Evolutionary conservation across 176 grass and related monocot genomes (phyloP).

Genomic region (Rhynchospora pubera): DNA sequence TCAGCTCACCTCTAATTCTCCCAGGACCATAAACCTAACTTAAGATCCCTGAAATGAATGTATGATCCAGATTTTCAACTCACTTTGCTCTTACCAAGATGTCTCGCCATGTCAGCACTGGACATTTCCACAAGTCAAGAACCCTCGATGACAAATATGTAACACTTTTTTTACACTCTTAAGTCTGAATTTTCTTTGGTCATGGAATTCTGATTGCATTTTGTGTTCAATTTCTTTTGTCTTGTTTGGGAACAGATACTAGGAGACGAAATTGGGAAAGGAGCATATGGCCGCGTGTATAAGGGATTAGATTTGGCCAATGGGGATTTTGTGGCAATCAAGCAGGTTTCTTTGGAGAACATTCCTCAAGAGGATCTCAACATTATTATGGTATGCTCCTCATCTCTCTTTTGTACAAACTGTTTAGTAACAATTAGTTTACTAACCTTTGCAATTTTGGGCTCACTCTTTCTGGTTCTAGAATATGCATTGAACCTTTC

Average conservation of each 20-base stretch:
- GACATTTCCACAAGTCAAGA: conserved; percentile 83
- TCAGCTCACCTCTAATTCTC: conserved; percentile 31
- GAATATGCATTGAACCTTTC: not conserved
- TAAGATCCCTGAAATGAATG: conserved; percentile 2
- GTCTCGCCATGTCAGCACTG: conserved; percentile 64
- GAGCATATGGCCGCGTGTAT: conserved; percentile 97
- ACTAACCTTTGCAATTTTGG: not conserved
- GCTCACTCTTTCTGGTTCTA: not conserved
- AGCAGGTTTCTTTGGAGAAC: conserved; percentile 97
- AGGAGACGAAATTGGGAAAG: conserved; percentile 96
- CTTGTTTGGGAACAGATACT: conserved; percentile 55
- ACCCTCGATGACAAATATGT: conserved; percentile 99
- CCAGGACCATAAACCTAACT: conserved; percentile 38
- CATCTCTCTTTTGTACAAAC: not conserved
- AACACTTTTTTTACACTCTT: conserved; percentile 12
- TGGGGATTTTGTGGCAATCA: conserved; percentile 98
- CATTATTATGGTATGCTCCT: conserved; percentile 74
- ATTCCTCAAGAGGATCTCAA: conserved; percentile 96
- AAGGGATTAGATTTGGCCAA: conserved; percentile 95
- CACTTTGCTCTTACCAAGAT: conserved; percentile 15
- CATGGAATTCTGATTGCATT: conserved; percentile 14
- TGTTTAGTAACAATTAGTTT: not conserved
- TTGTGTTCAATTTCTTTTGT: conserved; percentile 15
- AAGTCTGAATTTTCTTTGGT: not conserved
- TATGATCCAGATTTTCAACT: not conserved